Percentiles rank a stretch among this genome's conserved stretches.
phyloP scores from a whole-genome alignment of 192 early-diverging fungal species.

The Entomortierella lignicola region DNA sequence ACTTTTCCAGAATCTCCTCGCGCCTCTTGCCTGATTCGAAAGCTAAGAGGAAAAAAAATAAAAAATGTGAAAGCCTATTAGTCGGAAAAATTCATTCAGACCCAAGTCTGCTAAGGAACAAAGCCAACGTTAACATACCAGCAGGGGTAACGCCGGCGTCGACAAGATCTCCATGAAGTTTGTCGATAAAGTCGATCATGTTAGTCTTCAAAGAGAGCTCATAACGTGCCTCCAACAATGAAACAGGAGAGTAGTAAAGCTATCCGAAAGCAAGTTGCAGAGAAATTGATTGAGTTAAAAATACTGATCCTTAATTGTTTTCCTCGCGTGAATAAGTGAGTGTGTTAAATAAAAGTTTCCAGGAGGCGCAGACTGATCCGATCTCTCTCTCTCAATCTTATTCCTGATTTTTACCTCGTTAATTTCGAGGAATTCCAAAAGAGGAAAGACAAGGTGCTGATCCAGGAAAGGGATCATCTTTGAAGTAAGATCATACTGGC shows the following conservation, averaged over 20 bases:
- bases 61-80: too few relatives aligned
- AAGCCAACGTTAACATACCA: too few relatives aligned
- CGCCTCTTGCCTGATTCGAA: slow-evolving; percentile 77
- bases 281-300: too few relatives aligned
- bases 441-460: slow-evolving; percentile 92
- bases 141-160: slow-evolving; percentile 78
- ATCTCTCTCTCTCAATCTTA: background rate
- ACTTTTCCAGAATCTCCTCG: slow-evolving; percentile 76
- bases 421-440: slow-evolving; percentile 88
- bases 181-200: slow-evolving; percentile 95
- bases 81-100: too few relatives aligned
- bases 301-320: too few relatives aligned
- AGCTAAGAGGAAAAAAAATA: slow-evolving; percentile 3
- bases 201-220: slow-evolving; percentile 88
- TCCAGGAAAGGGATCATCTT: slow-evolving; percentile 90
- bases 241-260: slow-evolving; percentile 78
- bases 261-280: slow-evolving; percentile 41
- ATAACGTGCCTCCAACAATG: slow-evolving; percentile 88
- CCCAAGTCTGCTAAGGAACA: too few relatives aligned
- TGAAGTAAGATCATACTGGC: slow-evolving; percentile 82
- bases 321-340: too few relatives aligned
- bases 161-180: slow-evolving; percentile 86
- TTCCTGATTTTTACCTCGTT: slow-evolving; percentile 66
- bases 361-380: background rate
- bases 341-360: too few relatives aligned